Percentiles rank a stretch among this genome's conserved stretches.
Evolutionary conservation across 106 monocot species (phyloP).

Genomic region (Acanthochlamys bracteata): DNA sequence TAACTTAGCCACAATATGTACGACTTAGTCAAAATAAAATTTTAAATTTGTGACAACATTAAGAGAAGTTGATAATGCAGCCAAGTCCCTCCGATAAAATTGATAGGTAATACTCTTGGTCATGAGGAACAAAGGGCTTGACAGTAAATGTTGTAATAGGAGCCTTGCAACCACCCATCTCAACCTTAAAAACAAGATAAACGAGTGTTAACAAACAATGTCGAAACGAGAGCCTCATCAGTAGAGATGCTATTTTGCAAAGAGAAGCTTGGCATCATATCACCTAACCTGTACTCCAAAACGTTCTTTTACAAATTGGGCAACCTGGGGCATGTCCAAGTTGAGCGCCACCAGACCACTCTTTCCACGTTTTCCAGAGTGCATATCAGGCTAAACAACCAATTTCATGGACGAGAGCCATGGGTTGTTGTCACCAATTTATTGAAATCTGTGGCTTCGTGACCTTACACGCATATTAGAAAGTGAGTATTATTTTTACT

Average conservation of each 20-base stretch:
- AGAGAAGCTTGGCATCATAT: no score
- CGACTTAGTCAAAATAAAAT: no score
- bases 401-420: slow-evolving; percentile 86
- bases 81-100: slow-evolving; percentile 93
- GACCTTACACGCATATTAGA: slow-evolving; percentile 25
- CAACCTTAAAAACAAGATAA: no score
- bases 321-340: slow-evolving; percentile 69
- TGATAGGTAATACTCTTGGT: slow-evolving; percentile 82
- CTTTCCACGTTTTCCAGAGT: slow-evolving; percentile 98
- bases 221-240: no score
- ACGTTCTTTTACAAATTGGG: slow-evolving; percentile 72
- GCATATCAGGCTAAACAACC: slow-evolving; percentile 96
- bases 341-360: slow-evolving; percentile 90
- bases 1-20: no score
- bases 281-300: slow-evolving; percentile 65
- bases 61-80: slow-evolving; percentile 77
- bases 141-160: slow-evolving; percentile 96
- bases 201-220: no score
- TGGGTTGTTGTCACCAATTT: slow-evolving; percentile 53
- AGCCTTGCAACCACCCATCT: slow-evolving; percentile 99
- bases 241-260: no score
- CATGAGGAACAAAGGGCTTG: slow-evolving; percentile 88
- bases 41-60: no score
- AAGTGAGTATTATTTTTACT: not conserved
- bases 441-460: slow-evolving; percentile 73